phyloP scores from a whole-genome alignment of 2,329 filamentous ascomycete genomes.

The Incumbomyces delicatus region DNA sequence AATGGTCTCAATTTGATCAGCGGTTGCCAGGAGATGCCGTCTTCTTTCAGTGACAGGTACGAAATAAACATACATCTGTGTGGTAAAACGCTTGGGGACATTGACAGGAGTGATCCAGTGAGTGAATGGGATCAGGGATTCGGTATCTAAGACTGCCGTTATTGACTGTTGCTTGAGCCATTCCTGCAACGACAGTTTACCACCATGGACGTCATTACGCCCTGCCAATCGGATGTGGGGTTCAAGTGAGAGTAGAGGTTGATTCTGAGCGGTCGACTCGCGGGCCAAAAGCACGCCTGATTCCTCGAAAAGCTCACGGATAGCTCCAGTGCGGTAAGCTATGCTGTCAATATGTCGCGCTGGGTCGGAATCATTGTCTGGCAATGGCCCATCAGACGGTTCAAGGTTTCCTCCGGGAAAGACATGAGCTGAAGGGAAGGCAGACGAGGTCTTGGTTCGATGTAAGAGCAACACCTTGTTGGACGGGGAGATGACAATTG shows the following conservation, averaged over 20 bases:
- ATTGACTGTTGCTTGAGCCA: conserved; percentile 45
- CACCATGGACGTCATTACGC: conserved; percentile 58
- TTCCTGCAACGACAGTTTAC: conserved; percentile 54
- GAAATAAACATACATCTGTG: conserved; percentile 88
- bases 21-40: conserved; percentile 48
- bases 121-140: conserved; percentile 67
- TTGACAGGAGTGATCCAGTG: conserved; percentile 69
- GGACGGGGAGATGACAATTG: conserved; percentile 72
- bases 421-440: conserved; percentile 86
- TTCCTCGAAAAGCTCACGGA: conserved; percentile 92
- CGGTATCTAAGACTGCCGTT: conserved; percentile 46
- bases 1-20: conserved; percentile 61
- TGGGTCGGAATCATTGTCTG: conserved; percentile 34
- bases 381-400: conserved; percentile 61
- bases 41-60: conserved; percentile 25
- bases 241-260: conserved; percentile 47
- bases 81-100: conserved; percentile 70
- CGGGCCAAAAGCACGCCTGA: conserved; percentile 73
- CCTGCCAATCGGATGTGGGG: conserved; percentile 55
- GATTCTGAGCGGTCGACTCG: conserved; percentile 29
- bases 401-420: conserved; percentile 81
- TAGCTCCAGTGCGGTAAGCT: conserved; percentile 70
- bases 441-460: conserved; percentile 68
- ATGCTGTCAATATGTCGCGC: conserved; percentile 59
- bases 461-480: conserved; percentile 86